These are phyloP conservation scores for Pseudoperonospora humuli DNA, from an alignment of 352 stramenopile genomes.

Conservation along the genomic window DNA sequence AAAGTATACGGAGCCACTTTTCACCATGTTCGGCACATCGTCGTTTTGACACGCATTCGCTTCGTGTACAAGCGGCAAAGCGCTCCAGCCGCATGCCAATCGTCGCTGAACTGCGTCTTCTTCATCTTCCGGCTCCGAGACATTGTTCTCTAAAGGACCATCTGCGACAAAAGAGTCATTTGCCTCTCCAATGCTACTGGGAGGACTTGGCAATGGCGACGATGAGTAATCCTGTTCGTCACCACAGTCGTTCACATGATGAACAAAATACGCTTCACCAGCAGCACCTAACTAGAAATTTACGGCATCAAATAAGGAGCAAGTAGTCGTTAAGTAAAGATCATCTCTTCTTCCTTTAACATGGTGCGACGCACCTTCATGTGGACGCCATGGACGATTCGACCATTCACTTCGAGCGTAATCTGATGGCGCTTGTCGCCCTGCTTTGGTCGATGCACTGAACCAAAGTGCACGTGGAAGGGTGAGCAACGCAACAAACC, in stretches of 20 bases:
- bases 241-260: slow-evolving; percentile 45
- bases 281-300: slow-evolving; percentile 37
- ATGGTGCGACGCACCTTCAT: slow-evolving; percentile 50
- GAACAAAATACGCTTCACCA: slow-evolving; percentile 75
- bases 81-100: slow-evolving; percentile 48
- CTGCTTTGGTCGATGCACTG: slow-evolving; percentile 28
- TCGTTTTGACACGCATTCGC: not conserved
- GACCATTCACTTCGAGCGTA: slow-evolving; percentile 55
- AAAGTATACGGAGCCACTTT: slow-evolving; percentile 73
- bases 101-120: slow-evolving; percentile 24
- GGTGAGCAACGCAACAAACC: slow-evolving; percentile 53
- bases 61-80: slow-evolving; percentile 31
- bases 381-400: slow-evolving; percentile 35
- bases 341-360: not conserved
- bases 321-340: not conserved
- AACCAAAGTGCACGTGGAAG: slow-evolving; percentile 81
- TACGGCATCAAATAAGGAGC: too few species aligned
- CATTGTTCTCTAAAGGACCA: slow-evolving; percentile 7
- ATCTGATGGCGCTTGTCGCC: slow-evolving; percentile 41
- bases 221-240: slow-evolving; percentile 58
- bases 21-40: slow-evolving; percentile 41
- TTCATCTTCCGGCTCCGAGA: slow-evolving; percentile 20
- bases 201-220: slow-evolving; percentile 39
- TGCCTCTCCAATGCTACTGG: slow-evolving; percentile 9
- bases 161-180: slow-evolving; percentile 5